Evolutionary conservation across 1,284 basidiomycete genomes (phyloP).

Genomic region (Paramarasmius palmivorus): DNA sequence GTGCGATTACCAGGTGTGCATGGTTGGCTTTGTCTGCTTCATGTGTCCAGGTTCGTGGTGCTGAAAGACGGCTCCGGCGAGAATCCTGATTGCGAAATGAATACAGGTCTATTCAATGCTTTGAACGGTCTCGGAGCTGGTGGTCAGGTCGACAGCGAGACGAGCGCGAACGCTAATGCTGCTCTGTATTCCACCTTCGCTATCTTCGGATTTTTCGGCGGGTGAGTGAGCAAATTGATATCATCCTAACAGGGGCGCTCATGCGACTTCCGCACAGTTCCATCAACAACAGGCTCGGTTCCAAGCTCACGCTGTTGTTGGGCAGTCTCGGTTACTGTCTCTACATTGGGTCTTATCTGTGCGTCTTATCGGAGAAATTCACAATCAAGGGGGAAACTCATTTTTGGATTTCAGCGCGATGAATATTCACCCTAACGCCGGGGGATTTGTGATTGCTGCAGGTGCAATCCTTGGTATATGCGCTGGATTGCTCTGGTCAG

Average conservation of each 20-base stretch:
- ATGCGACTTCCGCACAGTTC: constrained; percentile 42
- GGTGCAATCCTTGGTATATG: constrained; percentile 84
- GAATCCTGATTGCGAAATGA: background rate
- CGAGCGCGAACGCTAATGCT: constrained; percentile 64
- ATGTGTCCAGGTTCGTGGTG: constrained; percentile 58
- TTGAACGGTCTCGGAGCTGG: constrained; percentile 70
- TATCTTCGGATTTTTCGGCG: constrained; percentile 60
- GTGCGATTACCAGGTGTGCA: constrained; percentile 38
- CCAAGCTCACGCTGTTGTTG: constrained; percentile 69
- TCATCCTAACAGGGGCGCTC: background rate
- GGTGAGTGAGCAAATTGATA: constrained; percentile 41
- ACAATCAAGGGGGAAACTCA: background rate
- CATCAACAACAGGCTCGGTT: constrained; percentile 77
- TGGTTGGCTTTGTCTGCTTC: constrained; percentile 70
- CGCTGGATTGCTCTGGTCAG: constrained; percentile 85
- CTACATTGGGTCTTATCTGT: constrained; percentile 77
- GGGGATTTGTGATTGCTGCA: constrained; percentile 70
- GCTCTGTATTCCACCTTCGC: constrained; percentile 74
- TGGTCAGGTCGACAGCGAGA: constrained; percentile 61
- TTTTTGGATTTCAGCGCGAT: constrained; percentile 44
- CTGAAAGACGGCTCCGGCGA: background rate
- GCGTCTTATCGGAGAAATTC: background rate
- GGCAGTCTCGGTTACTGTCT: constrained; percentile 73
- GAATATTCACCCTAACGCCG: constrained; percentile 64
- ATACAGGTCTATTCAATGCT: constrained; percentile 50